Base-by-base conservation (phyloP, 805 yeast species). In the Metschnikowia proteae region DNA sequence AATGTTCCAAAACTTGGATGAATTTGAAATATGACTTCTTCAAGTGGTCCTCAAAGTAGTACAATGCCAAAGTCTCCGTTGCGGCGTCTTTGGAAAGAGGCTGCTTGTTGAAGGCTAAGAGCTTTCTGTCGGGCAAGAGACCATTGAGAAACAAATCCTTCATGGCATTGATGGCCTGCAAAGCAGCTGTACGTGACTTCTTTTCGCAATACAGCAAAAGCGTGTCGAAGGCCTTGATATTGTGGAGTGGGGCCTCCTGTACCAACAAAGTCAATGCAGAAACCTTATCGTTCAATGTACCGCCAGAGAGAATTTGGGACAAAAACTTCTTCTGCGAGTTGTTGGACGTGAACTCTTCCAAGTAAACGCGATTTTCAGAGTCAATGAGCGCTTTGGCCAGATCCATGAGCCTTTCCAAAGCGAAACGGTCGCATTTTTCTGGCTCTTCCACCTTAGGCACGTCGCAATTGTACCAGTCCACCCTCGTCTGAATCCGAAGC, bases 211-310 rank as follows among this genome's bases (percentile, higher is more conserved):
- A 87, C 4, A 81, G 77, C 53, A 87, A 64, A 54, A 94, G 70
- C 34, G 84, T 85, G 55, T 88, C 96, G 49, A 94, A 73, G 0
- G 96, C 88, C 64, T 88, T 87, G 45, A 84, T 62, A 58, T 92
- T 87, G 63, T 94, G 98, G 47, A 90, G 64, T 5, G 99, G 99
- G 2, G 97, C 91, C 70, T 94, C 98, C 64, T 94, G 98, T 42
- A 91, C 80, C 63, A 94, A 74, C 63, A 94, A 80, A 0, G 99
- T 92, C 62, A 94, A 76, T 0, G 99, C 97, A 42, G 96, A 88
- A 47, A 94, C 87, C 70, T 94, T 90, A 84, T 94, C 99, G 59
- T 83, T 85, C 59, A 92, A 76, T 0, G 99, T 94, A 87, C 99
- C 99, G 56, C 82, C 85, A 5, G 90, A 77, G 60, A 94, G 78